phyloP scores from a whole-genome alignment of 139 green algal genomes.

The Auxenochlorella protothecoides region DNA sequence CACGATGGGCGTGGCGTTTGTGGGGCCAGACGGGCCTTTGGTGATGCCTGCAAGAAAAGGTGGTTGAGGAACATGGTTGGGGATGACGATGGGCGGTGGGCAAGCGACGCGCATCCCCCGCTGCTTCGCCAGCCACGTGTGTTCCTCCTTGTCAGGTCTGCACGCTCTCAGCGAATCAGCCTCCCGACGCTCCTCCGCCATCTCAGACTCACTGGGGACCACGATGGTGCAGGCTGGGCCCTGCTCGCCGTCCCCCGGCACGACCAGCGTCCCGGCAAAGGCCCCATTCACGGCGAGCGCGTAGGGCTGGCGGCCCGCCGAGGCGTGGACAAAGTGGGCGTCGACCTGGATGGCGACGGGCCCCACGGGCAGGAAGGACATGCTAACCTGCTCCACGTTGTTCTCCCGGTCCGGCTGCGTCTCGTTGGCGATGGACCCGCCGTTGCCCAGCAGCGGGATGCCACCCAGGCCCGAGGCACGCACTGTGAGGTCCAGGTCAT shows the following conservation, averaged over 20 bases:
- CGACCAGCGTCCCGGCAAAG: slow-evolving; percentile 23
- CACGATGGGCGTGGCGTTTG: not conserved
- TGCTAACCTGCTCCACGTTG: slow-evolving; percentile 63
- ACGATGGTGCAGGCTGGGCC: slow-evolving; percentile 16
- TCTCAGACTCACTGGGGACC: slow-evolving; percentile 5
- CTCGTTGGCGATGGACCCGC: slow-evolving; percentile 11
- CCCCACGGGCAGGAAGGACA: slow-evolving; percentile 39
- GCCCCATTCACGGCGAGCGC: slow-evolving; percentile 55
- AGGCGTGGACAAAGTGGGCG: slow-evolving; percentile 4
- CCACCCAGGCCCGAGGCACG: slow-evolving; percentile 45
- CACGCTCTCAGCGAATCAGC: too few species aligned
- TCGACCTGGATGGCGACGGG: slow-evolving; percentile 48
- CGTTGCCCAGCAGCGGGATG: slow-evolving; percentile 50
- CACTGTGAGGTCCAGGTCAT: slow-evolving; percentile 77
- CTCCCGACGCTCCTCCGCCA: too few species aligned
- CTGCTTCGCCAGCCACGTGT: too few species aligned
- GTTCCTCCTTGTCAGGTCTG: too few species aligned
- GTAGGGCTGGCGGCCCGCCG: slow-evolving; percentile 46
- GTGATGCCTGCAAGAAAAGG: slow-evolving; percentile 30
- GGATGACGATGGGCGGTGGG: too few species aligned
- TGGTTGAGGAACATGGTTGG: too few species aligned
- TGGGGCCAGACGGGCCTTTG: slow-evolving; percentile 17
- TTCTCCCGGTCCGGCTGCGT: slow-evolving; percentile 51
- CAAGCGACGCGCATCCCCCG: too few species aligned
- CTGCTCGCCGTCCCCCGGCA: not conserved